These are phyloP conservation scores for Emergomyces pasteurianus DNA, from an alignment of 2,329 filamentous ascomycete species.

Conservation along the genomic window DNA sequence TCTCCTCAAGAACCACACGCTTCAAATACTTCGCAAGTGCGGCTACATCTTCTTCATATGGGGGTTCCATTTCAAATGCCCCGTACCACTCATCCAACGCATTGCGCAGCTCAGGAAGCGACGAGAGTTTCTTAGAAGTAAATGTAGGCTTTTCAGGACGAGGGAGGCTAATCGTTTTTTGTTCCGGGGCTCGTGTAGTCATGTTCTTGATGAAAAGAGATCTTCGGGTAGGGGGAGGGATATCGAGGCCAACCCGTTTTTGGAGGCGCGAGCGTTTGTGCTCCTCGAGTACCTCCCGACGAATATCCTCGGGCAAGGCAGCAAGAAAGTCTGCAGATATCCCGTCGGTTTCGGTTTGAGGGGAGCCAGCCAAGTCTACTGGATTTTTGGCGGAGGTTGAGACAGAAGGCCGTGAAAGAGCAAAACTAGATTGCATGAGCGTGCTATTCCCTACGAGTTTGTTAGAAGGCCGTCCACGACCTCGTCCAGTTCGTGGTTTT, in stretches of 20 bases:
- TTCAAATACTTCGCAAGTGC: slow-evolving; percentile 62
- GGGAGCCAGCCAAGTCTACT: slow-evolving; percentile 13
- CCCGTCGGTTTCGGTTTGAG: slow-evolving; percentile 19
- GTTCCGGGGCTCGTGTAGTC: slow-evolving; percentile 12
- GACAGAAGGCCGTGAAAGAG: slow-evolving; percentile 27
- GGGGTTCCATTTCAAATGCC: slow-evolving; percentile 60
- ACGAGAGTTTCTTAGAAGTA: slow-evolving; percentile 45
- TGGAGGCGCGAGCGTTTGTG: slow-evolving; percentile 52
- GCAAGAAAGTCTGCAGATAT: slow-evolving; percentile 64
- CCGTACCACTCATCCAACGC: slow-evolving; percentile 66
- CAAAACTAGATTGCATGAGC: slow-evolving; percentile 63
- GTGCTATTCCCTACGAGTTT: slow-evolving; percentile 45
- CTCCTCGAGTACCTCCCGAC: slow-evolving; percentile 65
- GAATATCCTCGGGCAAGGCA: slow-evolving; percentile 70
- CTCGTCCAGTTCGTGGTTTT: slow-evolving; percentile 45
- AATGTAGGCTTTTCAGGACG: slow-evolving; percentile 47
- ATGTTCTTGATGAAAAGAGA: neutral
- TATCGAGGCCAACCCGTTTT: slow-evolving; percentile 41
- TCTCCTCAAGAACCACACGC: slow-evolving; percentile 62
- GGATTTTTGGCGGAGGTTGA: slow-evolving; percentile 10
- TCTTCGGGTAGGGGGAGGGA: slow-evolving; percentile 16
- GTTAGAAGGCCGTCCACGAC: slow-evolving; percentile 37
- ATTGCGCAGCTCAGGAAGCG: slow-evolving; percentile 53
- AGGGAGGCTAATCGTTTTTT: slow-evolving; percentile 35
- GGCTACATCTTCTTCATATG: slow-evolving; percentile 64